Evolutionary conservation across 495 filamentous ascomycete genomes (phyloP).

Genomic region (Penicillium longicatenatum): DNA sequence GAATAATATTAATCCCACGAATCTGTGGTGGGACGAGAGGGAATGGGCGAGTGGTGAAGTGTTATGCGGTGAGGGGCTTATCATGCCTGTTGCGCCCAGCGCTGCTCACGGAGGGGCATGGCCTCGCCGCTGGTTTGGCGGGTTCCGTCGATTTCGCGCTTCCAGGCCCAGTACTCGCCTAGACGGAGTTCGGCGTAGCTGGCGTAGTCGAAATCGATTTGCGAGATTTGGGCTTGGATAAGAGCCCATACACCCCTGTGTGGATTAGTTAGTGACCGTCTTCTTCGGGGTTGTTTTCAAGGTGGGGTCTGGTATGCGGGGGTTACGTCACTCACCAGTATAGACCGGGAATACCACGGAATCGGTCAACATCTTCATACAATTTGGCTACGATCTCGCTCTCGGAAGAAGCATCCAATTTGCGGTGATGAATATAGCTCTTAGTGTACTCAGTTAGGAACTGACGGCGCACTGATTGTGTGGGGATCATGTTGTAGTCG

Average conservation of each 20-base stretch:
- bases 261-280: slow-evolving; percentile 16
- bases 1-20: not conserved
- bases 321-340: slow-evolving; percentile 58
- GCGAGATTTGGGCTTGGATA: slow-evolving; percentile 91
- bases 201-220: slow-evolving; percentile 97
- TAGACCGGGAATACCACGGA: slow-evolving; percentile 87
- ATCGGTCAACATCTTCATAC: slow-evolving; percentile 79
- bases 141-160: slow-evolving; percentile 65
- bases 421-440: slow-evolving; percentile 45
- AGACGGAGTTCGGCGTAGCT: slow-evolving; percentile 85
- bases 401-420: slow-evolving; percentile 48
- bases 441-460: slow-evolving; percentile 83
- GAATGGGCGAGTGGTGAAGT: not conserved
- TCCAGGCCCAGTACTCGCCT: slow-evolving; percentile 97
- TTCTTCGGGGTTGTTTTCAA: not conserved
- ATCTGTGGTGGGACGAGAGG: not conserved
- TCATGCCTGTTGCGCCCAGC: slow-evolving; percentile 71
- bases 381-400: slow-evolving; percentile 65
- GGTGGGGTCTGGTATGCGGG: not conserved
- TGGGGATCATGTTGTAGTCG: slow-evolving; percentile 83
- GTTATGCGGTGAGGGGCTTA: not conserved
- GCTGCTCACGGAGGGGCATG: slow-evolving; percentile 72
- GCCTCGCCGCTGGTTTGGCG: slow-evolving; percentile 58
- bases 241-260: slow-evolving; percentile 91
- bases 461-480: slow-evolving; percentile 69